Base-by-base conservation (phyloP, 352 stramenopile genomes). In the Globisporangium orthogonon region DNA sequence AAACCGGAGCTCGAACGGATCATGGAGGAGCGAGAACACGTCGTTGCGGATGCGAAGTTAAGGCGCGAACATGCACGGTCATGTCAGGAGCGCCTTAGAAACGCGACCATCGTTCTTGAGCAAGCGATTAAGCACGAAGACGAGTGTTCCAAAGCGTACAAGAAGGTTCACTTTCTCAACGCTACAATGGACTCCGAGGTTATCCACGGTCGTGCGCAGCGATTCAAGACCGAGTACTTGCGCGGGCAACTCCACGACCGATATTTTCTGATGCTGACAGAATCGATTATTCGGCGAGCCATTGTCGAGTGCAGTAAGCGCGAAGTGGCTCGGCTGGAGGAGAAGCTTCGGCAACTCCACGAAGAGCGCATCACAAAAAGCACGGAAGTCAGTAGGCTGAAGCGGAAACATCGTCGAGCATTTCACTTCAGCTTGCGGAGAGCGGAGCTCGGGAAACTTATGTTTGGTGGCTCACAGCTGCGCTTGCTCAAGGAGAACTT, bases 141-240 rank as follows among this genome's bases (percentile, higher is more conserved):
- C 17, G 58, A 57, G 14, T 65, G 63, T 7, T 40, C 57, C 13
- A 50, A 69, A 9, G 56, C 53, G 5, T 80, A 78, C 58, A 74
- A 73, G 31, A 73, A 73, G 33, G 60, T 80, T 9, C 76, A 88
- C 52, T 70, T 72, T 4, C 28, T 67, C 4, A 90, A 83, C 40
- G 60, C 66, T 0, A 86, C 67, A 0, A 90, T 90, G 61, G 83
- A 91, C 46, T 92, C 80, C 0, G 68, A 73, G 33, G 78, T 92
- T 0, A 62, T 92, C 1, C 83, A 92, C 44, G 75, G 69, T 10
- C 72, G 83, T 0, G 65, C 80, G 0, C 83, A 92, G 63, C 70
- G 73, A 0, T 92, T 92, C 56, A 63, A 66, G 11, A 92, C 80
- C 0, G 11, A 50, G 4, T 92, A 90, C 46, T 49, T 91, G 13